phyloP scores from a whole-genome alignment of 129 eudicot species.

The Daucus carota region DH1_v3.0 NC_030385.2:33251501-33252000 shows the following conservation, averaged over 20 bases:
- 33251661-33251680: constrained; percentile 4
- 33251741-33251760: constrained; percentile 14
- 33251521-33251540: background rate
- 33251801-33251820: constrained; percentile 13
- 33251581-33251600: background rate
- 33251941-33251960: background rate
- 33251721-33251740: background rate
- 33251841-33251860: constrained; percentile 18
- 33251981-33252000: background rate
- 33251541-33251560: background rate
- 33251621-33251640: background rate
- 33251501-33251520: background rate
- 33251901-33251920: background rate
- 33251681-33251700: constrained; percentile 17
- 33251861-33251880: constrained; percentile 10
- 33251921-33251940: background rate
- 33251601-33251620: background rate
- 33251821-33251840: constrained; percentile 12
- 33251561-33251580: background rate
- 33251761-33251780: constrained; percentile 24
- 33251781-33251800: constrained; percentile 24
- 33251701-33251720: constrained; percentile 18
- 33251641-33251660: background rate
- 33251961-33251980: background rate
- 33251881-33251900: constrained; percentile 1